Evolutionary conservation across 176 grass and related monocot genomes (phyloP).

Genomic region (Poa annua): DNA sequence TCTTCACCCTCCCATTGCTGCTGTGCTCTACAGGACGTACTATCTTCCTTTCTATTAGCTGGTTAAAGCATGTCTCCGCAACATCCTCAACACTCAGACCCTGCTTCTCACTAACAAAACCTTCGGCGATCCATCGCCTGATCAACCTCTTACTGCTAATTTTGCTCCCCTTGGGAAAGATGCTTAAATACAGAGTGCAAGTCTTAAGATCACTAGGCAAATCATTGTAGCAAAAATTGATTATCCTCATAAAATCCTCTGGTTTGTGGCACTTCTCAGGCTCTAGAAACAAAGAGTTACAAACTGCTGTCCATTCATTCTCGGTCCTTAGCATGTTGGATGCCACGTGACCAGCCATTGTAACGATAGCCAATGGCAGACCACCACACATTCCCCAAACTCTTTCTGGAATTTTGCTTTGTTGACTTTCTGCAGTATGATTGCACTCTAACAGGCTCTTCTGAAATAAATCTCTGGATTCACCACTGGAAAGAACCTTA

Average conservation of each 20-base stretch:
- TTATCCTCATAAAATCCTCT: neutral
- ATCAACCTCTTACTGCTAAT: neutral
- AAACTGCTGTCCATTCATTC: neutral
- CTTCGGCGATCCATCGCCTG: slow-evolving; percentile 28
- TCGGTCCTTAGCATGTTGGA: neutral
- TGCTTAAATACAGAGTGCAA: slow-evolving; percentile 18
- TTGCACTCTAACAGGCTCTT: neutral
- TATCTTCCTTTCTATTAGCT: neutral
- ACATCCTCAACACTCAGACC: slow-evolving; percentile 5
- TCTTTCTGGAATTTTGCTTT: neutral
- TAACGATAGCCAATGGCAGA: neutral
- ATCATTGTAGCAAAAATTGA: slow-evolving; percentile 8
- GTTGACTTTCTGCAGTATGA: neutral
- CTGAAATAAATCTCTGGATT: neutral
- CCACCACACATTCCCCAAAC: neutral
- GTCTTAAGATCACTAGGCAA: slow-evolving; percentile 15
- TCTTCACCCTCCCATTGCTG: slow-evolving; percentile 22
- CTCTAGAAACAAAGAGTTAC: neutral
- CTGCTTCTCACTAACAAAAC: slow-evolving; percentile 16
- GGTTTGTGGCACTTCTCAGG: neutral
- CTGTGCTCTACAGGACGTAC: neutral
- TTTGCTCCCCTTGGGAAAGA: neutral
- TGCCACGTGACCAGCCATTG: neutral
- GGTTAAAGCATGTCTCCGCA: neutral
- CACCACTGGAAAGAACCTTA: neutral